Percentiles rank a stretch among this genome's conserved stretches.
Conservation (phyloP, 2,329 filamentous ascomycete genomes). For the Pleomassaria siparia region DNA sequence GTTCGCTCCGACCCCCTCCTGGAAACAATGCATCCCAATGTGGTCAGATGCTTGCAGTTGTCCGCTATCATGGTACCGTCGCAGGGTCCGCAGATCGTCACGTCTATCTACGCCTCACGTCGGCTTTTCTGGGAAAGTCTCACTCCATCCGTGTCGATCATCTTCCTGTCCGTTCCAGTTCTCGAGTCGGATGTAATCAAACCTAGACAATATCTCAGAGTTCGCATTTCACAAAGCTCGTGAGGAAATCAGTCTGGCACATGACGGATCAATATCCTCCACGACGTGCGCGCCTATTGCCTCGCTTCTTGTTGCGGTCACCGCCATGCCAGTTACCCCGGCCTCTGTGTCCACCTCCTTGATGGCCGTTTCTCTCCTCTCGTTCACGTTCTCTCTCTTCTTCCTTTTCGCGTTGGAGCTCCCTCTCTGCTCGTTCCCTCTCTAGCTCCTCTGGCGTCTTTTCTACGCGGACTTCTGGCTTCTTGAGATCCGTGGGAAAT, state of each 20-base stretch:
- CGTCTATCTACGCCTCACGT: not conserved
- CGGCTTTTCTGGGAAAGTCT: not conserved
- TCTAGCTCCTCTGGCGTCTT: conserved; percentile 72
- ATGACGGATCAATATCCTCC: conserved; percentile 7
- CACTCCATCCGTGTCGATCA: no score
- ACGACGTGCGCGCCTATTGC: conserved; percentile 25
- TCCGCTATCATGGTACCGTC: conserved; percentile 1
- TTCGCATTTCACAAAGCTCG: no score
- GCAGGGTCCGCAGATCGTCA: conserved; percentile 2
- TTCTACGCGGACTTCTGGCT: conserved; percentile 63
- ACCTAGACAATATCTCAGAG: no score
- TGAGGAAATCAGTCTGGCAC: not conserved
- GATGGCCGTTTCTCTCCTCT: conserved; percentile 36
- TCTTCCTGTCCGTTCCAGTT: no score
- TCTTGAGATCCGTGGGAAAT: conserved; percentile 71
- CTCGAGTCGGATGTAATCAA: no score
- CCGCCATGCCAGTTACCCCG: conserved; percentile 34
- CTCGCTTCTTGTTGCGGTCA: conserved; percentile 35
- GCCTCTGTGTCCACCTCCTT: conserved; percentile 31
- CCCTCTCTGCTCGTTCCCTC: conserved; percentile 54
- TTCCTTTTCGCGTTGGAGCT: conserved; percentile 49
- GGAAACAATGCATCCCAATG: not conserved
- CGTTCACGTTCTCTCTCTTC: conserved; percentile 45
- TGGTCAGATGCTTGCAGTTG: not conserved
- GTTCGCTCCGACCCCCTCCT: not conserved